Conservation (phyloP, 768 basidiomycete genomes). For the Hysterangium stoloniferum region DNA sequence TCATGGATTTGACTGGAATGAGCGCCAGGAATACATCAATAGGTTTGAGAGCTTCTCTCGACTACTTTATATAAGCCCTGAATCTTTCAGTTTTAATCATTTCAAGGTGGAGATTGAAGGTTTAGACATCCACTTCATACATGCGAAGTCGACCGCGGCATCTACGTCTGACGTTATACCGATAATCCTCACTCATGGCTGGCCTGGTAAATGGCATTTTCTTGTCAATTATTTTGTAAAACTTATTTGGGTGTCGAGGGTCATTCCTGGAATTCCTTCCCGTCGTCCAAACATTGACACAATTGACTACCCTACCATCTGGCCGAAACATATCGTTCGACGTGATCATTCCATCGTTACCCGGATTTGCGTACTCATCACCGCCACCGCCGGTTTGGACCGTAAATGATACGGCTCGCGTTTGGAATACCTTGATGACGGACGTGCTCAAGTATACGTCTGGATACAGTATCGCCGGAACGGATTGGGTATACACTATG, state of each 20-base stretch:
- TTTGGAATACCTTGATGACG: constrained; percentile 22
- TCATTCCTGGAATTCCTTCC: constrained; percentile 5
- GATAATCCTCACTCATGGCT: constrained; percentile 11
- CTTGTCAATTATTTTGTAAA: neutral
- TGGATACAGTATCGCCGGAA: constrained; percentile 18
- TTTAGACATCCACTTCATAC: constrained; percentile 10
- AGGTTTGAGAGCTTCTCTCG: neutral
- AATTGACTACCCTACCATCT: neutral
- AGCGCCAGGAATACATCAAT: neutral
- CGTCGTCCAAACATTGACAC: constrained; percentile 1
- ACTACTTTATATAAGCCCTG: neutral
- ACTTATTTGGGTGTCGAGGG: no score
- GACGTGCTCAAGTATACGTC: constrained; percentile 19
- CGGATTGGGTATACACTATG: constrained; percentile 18
- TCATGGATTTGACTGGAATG: neutral
- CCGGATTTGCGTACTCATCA: constrained; percentile 19
- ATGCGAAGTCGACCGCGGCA: constrained; percentile 6
- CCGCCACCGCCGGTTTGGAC: constrained; percentile 17
- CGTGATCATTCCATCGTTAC: constrained; percentile 13
- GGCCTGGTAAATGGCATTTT: constrained; percentile 11
- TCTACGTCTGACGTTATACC: constrained; percentile 5
- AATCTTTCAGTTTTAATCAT: constrained; percentile 5
- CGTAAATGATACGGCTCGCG: constrained; percentile 19
- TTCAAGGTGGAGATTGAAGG: constrained; percentile 9
- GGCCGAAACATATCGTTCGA: constrained; percentile 7